Evolutionary conservation across 768 basidiomycete species (phyloP).

Genomic region (Mycena chlorophos): DNA sequence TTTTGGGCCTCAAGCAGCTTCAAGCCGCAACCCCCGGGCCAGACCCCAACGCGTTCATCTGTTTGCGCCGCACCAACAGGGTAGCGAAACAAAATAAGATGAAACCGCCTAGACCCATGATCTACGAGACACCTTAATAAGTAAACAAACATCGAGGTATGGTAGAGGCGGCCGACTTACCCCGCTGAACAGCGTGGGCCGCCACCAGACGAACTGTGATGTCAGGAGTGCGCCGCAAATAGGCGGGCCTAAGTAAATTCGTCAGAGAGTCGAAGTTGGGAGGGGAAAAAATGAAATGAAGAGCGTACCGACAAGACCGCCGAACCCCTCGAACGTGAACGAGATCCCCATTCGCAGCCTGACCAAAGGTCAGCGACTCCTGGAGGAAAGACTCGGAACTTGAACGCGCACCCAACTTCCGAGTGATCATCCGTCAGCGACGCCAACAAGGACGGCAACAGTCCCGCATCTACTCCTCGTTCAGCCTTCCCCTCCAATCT

Average conservation of each 20-base stretch:
- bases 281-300: neutral
- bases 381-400: conserved; percentile 53
- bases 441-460: conserved; percentile 46
- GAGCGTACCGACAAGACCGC: conserved; percentile 43
- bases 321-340: conserved; percentile 31
- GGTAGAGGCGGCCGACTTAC: conserved; percentile 25
- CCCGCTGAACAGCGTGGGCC: conserved; percentile 55
- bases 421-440: conserved; percentile 43
- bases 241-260: conserved; percentile 45
- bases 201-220: conserved; percentile 54
- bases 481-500: neutral
- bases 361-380: conserved; percentile 40
- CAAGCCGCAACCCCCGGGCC: too few species aligned
- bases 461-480: conserved; percentile 35
- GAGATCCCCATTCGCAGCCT: conserved; percentile 3
- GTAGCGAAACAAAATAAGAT: neutral
- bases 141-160: neutral
- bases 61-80: neutral
- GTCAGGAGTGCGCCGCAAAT: conserved; percentile 58
- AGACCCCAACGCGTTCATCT: too few species aligned
- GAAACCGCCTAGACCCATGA: neutral
- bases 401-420: conserved; percentile 59
- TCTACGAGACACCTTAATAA: neutral
- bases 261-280: neutral
- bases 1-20: too few species aligned